Base-by-base conservation (phyloP, 2,329 filamentous ascomycete species). In the Incumbomyces delicatus region DNA sequence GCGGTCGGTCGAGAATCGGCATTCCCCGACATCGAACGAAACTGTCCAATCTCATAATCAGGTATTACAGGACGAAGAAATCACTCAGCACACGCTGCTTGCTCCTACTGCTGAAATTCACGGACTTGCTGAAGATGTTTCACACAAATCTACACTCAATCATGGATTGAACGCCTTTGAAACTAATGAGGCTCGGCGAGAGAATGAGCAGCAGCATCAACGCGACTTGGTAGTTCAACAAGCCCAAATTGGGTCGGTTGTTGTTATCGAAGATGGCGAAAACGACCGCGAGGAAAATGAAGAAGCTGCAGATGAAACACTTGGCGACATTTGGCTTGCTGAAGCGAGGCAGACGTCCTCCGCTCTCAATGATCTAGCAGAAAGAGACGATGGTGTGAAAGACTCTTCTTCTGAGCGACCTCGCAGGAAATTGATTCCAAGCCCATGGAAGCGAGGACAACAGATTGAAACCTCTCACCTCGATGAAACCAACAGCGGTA, bases 261-360 rank as follows among this genome's bases (percentile, higher is more conserved):
- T 70, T 27, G 65, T 73, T 50, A 59, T 66, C 38, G 69, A 66
- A 37, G 67, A 68, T 52, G 4, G 22, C 22, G 22, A 27, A 27
- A 27, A 8, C 22, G 57, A 60, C 14, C 56, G 56, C 36, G 56
- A 36, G 5, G 50, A 6, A n/a, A 17, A 4, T 11, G 33, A 35
- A 17, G 13, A 35, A n/a, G 37, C 13, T 27, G 35, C 12, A 3
- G 27, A 38, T 13, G 65, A 65, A 33, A 67, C 61, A 12, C 66
- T 64, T 47, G 66, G 64, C 42, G 69, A 73, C 44, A 71, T 72
- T 22, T 73, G 70, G 70, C 68, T 72, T 51, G 52, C 50, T 18
- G 54, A 61, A 48, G 59, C 58, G 12, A 63, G 66, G 52, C 65
- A 69, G 53, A 65, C 66, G 34, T 62, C 67, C 41, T 59, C 63